A percentile compares a stretch with the other conserved stretches of the same genome.
Evolutionary conservation across 306 rosid genomes (phyloP).

Genomic region (Carpinus viminea): DNA sequence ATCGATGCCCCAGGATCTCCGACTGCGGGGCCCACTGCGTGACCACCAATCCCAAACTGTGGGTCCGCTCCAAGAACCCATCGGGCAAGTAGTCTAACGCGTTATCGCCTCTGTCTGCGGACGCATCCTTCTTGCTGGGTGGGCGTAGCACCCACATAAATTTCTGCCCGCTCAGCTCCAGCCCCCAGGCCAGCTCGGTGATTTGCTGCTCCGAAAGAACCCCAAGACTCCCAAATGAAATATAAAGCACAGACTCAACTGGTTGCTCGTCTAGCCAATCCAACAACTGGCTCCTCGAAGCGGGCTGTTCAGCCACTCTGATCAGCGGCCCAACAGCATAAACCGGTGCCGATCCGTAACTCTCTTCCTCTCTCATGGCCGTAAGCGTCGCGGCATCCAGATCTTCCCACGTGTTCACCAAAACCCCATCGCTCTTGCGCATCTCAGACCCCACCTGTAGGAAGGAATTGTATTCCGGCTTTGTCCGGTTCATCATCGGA

Average conservation of each 20-base stretch:
- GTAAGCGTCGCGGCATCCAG: constrained; percentile 19
- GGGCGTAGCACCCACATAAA: constrained; percentile 70
- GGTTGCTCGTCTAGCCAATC: constrained; percentile 62
- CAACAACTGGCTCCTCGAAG: neutral
- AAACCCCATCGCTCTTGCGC: constrained; percentile 41
- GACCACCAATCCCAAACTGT: neutral
- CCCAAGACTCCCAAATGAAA: constrained; percentile 72
- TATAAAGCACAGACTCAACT: constrained; percentile 46
- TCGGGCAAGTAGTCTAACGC: neutral
- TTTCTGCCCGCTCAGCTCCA: constrained; percentile 54
- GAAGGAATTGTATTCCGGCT: constrained; percentile 24
- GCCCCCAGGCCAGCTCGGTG: constrained; percentile 56
- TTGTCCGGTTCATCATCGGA: constrained; percentile 28
- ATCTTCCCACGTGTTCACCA: constrained; percentile 67
- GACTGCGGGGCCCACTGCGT: neutral
- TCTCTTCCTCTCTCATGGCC: constrained; percentile 28
- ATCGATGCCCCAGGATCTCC: neutral
- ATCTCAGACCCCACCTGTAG: neutral
- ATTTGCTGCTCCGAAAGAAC: constrained; percentile 47
- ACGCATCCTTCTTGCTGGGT: constrained; percentile 12
- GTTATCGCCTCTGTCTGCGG: neutral
- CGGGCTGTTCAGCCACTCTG: constrained; percentile 2
- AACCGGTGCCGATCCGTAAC: constrained; percentile 30
- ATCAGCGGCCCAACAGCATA: constrained; percentile 59
- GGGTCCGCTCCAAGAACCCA: constrained; percentile 1